These are phyloP conservation scores for Apiospora saccharicola DNA, from an alignment of 2,329 filamentous ascomycete species.

Conservation along the genomic window DNA sequence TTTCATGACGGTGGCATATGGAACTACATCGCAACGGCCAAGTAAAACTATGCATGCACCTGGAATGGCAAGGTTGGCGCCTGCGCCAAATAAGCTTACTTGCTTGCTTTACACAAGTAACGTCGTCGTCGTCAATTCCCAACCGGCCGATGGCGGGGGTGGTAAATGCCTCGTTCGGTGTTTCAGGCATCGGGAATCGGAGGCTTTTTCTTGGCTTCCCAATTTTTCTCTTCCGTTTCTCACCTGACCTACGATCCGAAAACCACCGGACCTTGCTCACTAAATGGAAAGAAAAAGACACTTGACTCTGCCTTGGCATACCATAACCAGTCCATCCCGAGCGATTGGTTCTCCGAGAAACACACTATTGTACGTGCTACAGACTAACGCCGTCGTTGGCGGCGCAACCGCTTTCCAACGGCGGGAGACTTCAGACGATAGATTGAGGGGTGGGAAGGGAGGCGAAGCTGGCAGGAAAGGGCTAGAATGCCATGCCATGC, in stretches of 20 bases:
- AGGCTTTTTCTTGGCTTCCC: neutral
- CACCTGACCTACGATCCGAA: constrained; percentile 9
- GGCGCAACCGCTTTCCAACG: constrained; percentile 6
- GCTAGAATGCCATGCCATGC: neutral
- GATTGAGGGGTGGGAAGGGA: neutral
- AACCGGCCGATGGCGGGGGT: neutral
- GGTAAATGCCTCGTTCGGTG: neutral
- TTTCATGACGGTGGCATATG: neutral
- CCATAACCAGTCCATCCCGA: neutral
- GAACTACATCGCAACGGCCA: neutral
- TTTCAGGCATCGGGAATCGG: constrained; percentile 7
- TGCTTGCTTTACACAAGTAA: neutral
- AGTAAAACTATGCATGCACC: neutral
- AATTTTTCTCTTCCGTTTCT: neutral
- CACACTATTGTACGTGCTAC: neutral
- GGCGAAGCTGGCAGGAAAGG: neutral
- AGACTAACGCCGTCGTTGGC: constrained; percentile 1
- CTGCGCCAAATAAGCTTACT: constrained; percentile 10
- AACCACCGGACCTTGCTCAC: neutral
- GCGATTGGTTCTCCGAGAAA: neutral
- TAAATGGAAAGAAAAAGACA: neutral
- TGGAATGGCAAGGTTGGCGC: neutral
- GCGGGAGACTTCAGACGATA: constrained; percentile 17
- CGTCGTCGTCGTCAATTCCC: neutral
- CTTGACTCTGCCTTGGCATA: constrained; percentile 3